Evolutionary conservation across 225 moss, liverwort and hornwort genomes (phyloP), one percentile per base, ranked within the genome.

Genomic region (Marchantia paleacea): DNA sequence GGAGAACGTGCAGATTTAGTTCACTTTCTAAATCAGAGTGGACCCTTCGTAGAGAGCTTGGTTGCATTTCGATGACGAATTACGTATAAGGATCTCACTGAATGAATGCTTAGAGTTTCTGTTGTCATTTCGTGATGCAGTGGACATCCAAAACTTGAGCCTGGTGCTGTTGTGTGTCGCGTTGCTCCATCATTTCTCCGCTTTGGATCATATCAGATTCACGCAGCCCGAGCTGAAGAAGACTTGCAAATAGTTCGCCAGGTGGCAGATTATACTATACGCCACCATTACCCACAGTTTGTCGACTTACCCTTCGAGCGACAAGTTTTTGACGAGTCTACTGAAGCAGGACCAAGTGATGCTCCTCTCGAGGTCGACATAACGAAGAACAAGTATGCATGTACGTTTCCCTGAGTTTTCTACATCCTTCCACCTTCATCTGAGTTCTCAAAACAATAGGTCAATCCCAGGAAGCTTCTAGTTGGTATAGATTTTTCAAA

Each of bases 101-200:
- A 58, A 58, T 58, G 39, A 50, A 19, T 48, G 20, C 47, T 20
- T 71, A 71, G 8, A 9, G 1, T 48, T 71, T 19, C 4, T 39
- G 8, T 50, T 15, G 71, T 71, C 1, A 0, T 24, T 48, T 5
- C 48, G 4, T 52, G 26, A 83, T 57, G 72, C 89, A 96, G 96
- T 87, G 97, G 97, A 69, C 95, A 97, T 86, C 90, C 95, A 19
- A 93, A 97, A 83, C 87, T 95, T 84, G 97, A 97, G 89, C 97
- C 97, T 82, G 97, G 97, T 73, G 97, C 97, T 85, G 89, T 95
- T 58, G 95, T 97, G 47, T 95, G 97, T 82, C 93, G 95, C 55
- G 90, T 90, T 65, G 91, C 97, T 69, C 97, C 92, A 53, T 97
- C 97, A 12, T 97, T 97, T 84, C 84, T 97, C 61, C 93, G 95